These are phyloP conservation scores for Stellera chamaejasme DNA, from an alignment of 345 rosid genomes.

Conservation along the genomic window DNA sequence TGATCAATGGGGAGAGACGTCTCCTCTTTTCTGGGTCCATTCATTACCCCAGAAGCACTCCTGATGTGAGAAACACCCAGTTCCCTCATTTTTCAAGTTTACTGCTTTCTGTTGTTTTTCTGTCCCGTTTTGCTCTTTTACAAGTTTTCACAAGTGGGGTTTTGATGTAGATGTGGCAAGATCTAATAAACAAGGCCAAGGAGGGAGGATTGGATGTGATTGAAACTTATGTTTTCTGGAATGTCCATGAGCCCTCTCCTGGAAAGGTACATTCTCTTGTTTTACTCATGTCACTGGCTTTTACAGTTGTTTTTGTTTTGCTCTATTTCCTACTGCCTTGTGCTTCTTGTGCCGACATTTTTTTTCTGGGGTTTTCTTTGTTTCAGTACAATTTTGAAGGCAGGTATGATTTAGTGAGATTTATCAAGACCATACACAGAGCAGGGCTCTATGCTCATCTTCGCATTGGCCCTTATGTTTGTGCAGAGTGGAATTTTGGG, in stretches of 20 bases:
- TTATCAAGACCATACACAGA: slow-evolving; percentile 67
- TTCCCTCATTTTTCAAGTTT: neutral
- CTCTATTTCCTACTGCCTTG: neutral
- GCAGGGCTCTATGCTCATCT: slow-evolving; percentile 95
- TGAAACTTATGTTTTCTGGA: slow-evolving; percentile 99
- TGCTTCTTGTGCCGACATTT: neutral
- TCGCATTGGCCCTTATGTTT: slow-evolving; percentile 96
- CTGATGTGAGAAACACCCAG: slow-evolving; percentile 39
- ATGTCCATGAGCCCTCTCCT: slow-evolving; percentile 95
- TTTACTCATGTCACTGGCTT: neutral
- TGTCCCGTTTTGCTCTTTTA: neutral
- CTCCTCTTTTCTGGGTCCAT: slow-evolving; percentile 91
- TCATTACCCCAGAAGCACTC: slow-evolving; percentile 93
- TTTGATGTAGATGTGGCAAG: slow-evolving; percentile 90
- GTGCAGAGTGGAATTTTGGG: slow-evolving; percentile 99
- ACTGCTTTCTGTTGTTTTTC: neutral
- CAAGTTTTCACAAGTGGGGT: slow-evolving; percentile 4
- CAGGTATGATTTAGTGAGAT: slow-evolving; percentile 91
- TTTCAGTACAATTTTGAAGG: slow-evolving; percentile 85
- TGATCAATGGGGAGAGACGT: slow-evolving; percentile 80
- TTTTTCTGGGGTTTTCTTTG: slow-evolving; percentile 4
- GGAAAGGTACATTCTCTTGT: slow-evolving; percentile 53
- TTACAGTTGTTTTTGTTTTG: neutral
- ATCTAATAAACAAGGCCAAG: slow-evolving; percentile 94
- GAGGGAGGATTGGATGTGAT: slow-evolving; percentile 93